phyloP scores from a whole-genome alignment of 2,329 filamentous ascomycete species.

The Magnaporthiopsis incrustans region DNA sequence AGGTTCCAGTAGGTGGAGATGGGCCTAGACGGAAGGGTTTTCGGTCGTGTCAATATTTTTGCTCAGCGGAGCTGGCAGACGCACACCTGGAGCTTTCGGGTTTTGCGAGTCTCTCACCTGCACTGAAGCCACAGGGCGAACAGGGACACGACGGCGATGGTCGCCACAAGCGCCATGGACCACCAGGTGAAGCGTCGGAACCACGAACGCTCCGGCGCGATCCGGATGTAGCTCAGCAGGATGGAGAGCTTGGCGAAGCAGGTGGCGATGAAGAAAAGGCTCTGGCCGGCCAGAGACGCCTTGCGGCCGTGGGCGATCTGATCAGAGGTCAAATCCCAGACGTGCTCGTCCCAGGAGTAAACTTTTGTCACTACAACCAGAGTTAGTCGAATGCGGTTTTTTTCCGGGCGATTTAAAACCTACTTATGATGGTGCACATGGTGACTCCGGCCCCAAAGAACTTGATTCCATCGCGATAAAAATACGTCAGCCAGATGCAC shows the following conservation, averaged over 20 bases:
- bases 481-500: no score
- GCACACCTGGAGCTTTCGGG: no score
- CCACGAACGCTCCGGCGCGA: slow-evolving; percentile 24
- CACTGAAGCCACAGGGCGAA: slow-evolving; percentile 30
- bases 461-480: no score
- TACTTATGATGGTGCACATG: slow-evolving; percentile 3
- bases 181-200: slow-evolving; percentile 25
- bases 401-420: no score
- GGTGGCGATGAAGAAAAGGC: slow-evolving; percentile 31
- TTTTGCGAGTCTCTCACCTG: slow-evolving; percentile 1
- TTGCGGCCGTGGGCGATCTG: slow-evolving; percentile 3
- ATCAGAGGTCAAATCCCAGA: slow-evolving; percentile 5
- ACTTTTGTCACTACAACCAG: background rate
- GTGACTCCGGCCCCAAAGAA: slow-evolving; percentile 1
- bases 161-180: slow-evolving; percentile 20
- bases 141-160: slow-evolving; percentile 23
- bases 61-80: no score
- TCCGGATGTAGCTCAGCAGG: slow-evolving; percentile 29
- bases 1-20: slow-evolving; percentile 22
- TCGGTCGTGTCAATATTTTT: background rate
- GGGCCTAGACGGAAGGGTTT: slow-evolving; percentile 11
- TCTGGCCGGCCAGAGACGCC: slow-evolving; percentile 29
- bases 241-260: slow-evolving; percentile 35
- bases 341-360: slow-evolving; percentile 5
- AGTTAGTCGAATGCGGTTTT: no score